phyloP scores from a whole-genome alignment of 257 asterid genomes.

The Linderniella brevidens region DNA sequence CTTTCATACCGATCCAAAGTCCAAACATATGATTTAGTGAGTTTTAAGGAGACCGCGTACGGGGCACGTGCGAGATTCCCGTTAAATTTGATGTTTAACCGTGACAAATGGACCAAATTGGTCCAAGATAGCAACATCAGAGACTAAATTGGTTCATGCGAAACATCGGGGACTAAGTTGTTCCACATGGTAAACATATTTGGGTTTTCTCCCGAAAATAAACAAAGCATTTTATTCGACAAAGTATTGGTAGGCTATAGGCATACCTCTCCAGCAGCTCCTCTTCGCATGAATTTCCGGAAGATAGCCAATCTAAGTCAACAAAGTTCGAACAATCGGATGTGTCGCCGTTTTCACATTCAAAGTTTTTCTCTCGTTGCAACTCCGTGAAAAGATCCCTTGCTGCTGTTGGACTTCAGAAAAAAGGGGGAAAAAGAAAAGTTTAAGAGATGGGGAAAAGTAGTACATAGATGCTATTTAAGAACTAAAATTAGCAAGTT shows the following conservation, averaged over 20 bases:
- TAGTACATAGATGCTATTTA: no score
- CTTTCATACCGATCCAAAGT: no score
- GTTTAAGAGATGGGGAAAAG: background rate
- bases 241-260: conserved; percentile 5
- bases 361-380: conserved; percentile 31
- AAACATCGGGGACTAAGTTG: no score
- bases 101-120: no score
- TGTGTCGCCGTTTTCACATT: conserved; percentile 36
- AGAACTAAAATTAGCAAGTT: background rate
- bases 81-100: no score
- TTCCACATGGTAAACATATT: background rate
- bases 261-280: conserved; percentile 59
- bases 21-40: no score
- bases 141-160: no score
- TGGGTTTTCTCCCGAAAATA: background rate
- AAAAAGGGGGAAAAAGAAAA: conserved; percentile 6
- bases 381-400: conserved; percentile 35
- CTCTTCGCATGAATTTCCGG: conserved; percentile 73
- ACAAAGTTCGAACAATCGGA: conserved; percentile 61
- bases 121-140: no score
- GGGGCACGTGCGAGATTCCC: no score
- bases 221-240: no score
- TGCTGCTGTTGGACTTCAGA: conserved; percentile 30
- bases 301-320: conserved; percentile 77
- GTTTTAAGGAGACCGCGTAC: no score